Percentiles rank a stretch among this genome's conserved stretches.
Conservation (phyloP, 169 alveolate species). For the Eimeria brunetti region DNA sequence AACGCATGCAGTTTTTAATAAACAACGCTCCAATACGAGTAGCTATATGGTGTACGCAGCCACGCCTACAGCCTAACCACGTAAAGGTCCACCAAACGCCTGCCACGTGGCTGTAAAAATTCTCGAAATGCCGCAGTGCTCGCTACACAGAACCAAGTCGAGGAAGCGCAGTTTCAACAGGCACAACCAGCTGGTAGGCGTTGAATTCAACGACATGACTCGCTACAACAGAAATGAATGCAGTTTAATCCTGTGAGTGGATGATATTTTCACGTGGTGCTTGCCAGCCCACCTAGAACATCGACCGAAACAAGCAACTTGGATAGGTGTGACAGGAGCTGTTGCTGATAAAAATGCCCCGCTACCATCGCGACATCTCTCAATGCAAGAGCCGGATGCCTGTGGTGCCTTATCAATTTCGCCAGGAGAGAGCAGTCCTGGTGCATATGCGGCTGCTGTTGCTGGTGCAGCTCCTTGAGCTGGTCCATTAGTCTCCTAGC, state of each 20-base stretch:
- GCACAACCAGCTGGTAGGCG: background rate
- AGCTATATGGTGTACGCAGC: background rate
- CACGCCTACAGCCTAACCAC: background rate
- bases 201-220: background rate
- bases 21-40: background rate
- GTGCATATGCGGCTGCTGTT: slow-evolving; percentile 39
- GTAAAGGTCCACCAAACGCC: background rate
- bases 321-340: slow-evolving; percentile 73
- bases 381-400: slow-evolving; percentile 52
- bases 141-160: background rate
- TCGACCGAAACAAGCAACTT: slow-evolving; percentile 76
- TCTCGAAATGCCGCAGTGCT: background rate
- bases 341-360: slow-evolving; percentile 67
- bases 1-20: no score
- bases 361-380: slow-evolving; percentile 38
- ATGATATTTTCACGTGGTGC: background rate
- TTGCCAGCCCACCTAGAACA: slow-evolving; percentile 74
- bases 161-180: background rate
- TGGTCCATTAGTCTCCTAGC: slow-evolving; percentile 4
- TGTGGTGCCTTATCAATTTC: slow-evolving; percentile 23
- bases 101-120: background rate
- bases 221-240: background rate
- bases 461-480: slow-evolving; percentile 32
- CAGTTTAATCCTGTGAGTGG: background rate
- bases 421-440: background rate